phyloP scores from a whole-genome alignment of 441 rosid genomes.

The Lepidium campestre region DNA sequence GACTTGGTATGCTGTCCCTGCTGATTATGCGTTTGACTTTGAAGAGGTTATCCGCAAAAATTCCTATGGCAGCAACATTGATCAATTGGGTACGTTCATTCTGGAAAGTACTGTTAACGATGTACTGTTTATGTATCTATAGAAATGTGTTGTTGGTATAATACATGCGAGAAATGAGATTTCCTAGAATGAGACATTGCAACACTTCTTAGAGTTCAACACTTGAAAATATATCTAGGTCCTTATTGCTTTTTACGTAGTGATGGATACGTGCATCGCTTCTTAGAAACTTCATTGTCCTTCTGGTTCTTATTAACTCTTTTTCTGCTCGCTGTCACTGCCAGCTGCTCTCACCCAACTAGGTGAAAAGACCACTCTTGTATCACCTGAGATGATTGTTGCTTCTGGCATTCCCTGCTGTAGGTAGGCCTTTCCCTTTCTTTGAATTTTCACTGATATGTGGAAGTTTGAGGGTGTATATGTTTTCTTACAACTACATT shows the following conservation, averaged over 20 bases:
- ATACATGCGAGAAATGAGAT: not conserved
- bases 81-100: conserved; percentile 65
- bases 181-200: not conserved
- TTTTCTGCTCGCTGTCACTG: conserved; percentile 26
- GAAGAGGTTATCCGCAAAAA: conserved; percentile 83
- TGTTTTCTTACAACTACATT: conserved; percentile 9
- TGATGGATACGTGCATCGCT: not conserved
- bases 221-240: not conserved
- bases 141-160: not conserved
- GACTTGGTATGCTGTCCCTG: conserved; percentile 98
- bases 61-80: conserved; percentile 78
- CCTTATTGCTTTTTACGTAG: not conserved
- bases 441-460: conserved; percentile 1
- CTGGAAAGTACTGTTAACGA: not conserved
- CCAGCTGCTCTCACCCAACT: conserved; percentile 80
- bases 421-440: conserved; percentile 49
- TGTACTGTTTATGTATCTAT: not conserved
- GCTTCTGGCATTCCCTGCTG: conserved; percentile 93
- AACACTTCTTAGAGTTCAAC: not conserved
- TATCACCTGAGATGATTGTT: conserved; percentile 81
- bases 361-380: conserved; percentile 98
- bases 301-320: conserved; percentile 13
- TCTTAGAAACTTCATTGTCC: not conserved
- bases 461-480: conserved; percentile 6
- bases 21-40: conserved; percentile 79